Percentiles rank a stretch among this genome's conserved stretches.
Conservation (phyloP, 768 basidiomycete species). For the Lactarius sp. region DNA sequence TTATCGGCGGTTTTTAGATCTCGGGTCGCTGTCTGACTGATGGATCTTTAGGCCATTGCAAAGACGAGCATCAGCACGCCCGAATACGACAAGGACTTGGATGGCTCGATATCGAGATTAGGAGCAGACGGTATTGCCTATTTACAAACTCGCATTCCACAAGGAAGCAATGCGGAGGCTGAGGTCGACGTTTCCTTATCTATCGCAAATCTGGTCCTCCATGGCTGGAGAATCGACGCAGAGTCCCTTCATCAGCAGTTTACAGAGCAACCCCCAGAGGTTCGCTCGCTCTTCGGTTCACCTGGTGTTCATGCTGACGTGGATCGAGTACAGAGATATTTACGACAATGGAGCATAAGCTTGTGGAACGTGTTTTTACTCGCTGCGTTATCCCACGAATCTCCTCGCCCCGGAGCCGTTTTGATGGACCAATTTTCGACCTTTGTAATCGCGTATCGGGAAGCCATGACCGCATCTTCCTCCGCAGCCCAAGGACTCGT, state of each 20-base stretch:
- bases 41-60: slow-evolving; percentile 30
- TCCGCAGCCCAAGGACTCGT: slow-evolving; percentile 37
- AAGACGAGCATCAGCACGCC: slow-evolving; percentile 29
- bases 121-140: slow-evolving; percentile 23
- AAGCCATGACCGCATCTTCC: slow-evolving; percentile 30
- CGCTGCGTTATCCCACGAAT: slow-evolving; percentile 42
- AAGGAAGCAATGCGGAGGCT: slow-evolving; percentile 40
- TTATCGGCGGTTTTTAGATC: not conserved
- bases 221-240: slow-evolving; percentile 41
- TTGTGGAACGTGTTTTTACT: slow-evolving; percentile 64
- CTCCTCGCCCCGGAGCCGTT: slow-evolving; percentile 35
- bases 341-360: slow-evolving; percentile 40
- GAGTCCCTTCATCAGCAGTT: slow-evolving; percentile 37
- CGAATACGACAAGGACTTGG: slow-evolving; percentile 16
- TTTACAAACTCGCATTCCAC: slow-evolving; percentile 29
- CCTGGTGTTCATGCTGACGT: not conserved
- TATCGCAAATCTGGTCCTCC: slow-evolving; percentile 48
- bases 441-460: slow-evolving; percentile 47
- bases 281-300: not conserved
- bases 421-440: slow-evolving; percentile 48
- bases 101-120: slow-evolving; percentile 8
- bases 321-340: slow-evolving; percentile 6
- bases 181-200: slow-evolving; percentile 49
- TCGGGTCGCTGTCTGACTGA: slow-evolving; percentile 1
- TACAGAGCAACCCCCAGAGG: slow-evolving; percentile 31